Base-by-base conservation (phyloP, 805 yeast species). In the Kuraishia hungarica region DNA sequence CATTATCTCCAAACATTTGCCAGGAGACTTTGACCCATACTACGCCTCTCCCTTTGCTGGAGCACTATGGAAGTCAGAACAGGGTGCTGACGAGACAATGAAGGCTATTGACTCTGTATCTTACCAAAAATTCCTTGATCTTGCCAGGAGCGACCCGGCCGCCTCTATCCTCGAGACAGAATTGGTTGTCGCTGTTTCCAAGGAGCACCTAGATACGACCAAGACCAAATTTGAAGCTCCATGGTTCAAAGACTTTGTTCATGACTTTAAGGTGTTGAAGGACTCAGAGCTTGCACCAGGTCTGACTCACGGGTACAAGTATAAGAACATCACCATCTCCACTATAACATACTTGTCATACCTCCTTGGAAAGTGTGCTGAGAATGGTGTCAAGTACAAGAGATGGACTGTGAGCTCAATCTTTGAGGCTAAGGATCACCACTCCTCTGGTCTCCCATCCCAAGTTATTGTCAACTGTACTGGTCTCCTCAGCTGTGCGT, bases 21-120 rank as follows among this genome's bases (percentile, higher is more conserved):
- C 88, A 1, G 86, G 87, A 1, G 88, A 84, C 54, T 62, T 71
- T 29, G 75, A 76, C 53, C 57, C 61, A 2, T 75, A 75, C 10
- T 85, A 81, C 62, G 76, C 87, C 2, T 82, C 87, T 0, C 89
- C 89, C 2, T 80, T 74, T 64, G 90, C 89, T 0, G 90, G 90
- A 2, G 91, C 89, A 51, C 81, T 84, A 60, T 85, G 89, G 88
- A 73, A 72, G 50, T 79, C 86, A 15, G 81, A 82, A 67, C 43
- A 35, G 11, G 88, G 87, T 1, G 48, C 57, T 1, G 70, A 72
- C 2, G 81, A 80, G 24, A 58, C 57, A 21, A 62, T 61, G 54
- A 67, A 69, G 55, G 64, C 67, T 13, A 63, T 67, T 57, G 90
- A 84, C 61, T 66, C 66, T 26, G 66, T 73, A 2, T 81, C 80